phyloP scores from a whole-genome alignment of 352 stramenopile species.

The Phytophthora pisi region DNA sequence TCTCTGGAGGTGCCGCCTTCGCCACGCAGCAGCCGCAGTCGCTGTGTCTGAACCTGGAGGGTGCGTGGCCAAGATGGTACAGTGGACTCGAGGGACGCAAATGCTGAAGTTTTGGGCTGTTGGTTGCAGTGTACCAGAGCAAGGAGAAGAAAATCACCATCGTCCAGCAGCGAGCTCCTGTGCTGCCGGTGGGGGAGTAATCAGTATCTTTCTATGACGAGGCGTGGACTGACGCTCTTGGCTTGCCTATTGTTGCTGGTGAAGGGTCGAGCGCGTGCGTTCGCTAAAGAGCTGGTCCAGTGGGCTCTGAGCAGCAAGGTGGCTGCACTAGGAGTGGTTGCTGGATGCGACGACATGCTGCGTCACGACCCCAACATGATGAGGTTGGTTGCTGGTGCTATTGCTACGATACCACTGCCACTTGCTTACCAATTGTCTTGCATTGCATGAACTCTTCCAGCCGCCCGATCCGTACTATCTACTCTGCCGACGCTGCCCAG shows the following conservation, averaged over 20 bases:
- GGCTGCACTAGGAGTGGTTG: constrained; percentile 56
- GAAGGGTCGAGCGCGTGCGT: constrained; percentile 58
- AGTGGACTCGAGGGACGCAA: neutral
- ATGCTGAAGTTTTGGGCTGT: constrained; percentile 4
- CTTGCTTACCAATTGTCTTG: neutral
- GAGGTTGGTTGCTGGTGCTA: constrained; percentile 30
- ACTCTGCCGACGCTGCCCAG: constrained; percentile 36
- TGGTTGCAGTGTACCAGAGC: constrained; percentile 64
- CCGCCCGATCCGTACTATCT: constrained; percentile 65
- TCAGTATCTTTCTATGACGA: too few species aligned
- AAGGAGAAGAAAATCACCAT: constrained; percentile 68
- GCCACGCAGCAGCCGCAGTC: constrained; percentile 40
- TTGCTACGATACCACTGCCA: neutral
- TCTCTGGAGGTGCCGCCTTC: constrained; percentile 66
- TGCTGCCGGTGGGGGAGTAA: constrained; percentile 41
- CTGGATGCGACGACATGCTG: constrained; percentile 83
- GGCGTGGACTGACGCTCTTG: neutral
- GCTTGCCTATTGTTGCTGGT: constrained; percentile 8
- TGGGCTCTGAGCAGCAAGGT: constrained; percentile 58
- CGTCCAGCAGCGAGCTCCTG: constrained; percentile 73
- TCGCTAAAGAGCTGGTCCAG: constrained; percentile 57
- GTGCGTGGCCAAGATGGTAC: constrained; percentile 31
- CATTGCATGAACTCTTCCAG: constrained; percentile 28
- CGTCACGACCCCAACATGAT: constrained; percentile 80
- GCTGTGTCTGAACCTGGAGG: constrained; percentile 82